Base-by-base conservation (phyloP, 768 basidiomycete genomes). In the Termitomyces bulborhizus region DNA sequence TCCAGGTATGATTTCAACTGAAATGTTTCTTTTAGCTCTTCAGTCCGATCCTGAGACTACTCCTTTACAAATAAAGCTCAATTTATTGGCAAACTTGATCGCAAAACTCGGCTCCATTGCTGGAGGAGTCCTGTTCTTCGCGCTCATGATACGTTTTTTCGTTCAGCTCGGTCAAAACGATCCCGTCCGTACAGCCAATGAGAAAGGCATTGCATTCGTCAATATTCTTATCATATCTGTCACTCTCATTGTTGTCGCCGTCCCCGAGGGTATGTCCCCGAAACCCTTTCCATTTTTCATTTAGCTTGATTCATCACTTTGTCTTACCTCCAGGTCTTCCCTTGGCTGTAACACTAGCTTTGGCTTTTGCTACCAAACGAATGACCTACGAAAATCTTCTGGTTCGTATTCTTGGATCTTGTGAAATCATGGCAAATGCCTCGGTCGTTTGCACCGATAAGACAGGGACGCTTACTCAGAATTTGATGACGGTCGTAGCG, bases 381-480 rank as follows among this genome's bases (percentile, higher is more conserved):
- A 98, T 98, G 97, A 91, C 95, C 8, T 81, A 86, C 65, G 90
- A 94, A 70, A 97, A 97, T 51, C 77, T 98, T 0, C 83, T 99
- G 42, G 97, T 98, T 31, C 93, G 96, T 53, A 91, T 98, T 4
- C 83, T 99, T 34, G 91, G 91, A 6, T 94, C 94, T 12, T 98
- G 96, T 70, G 97, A 99, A 73, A 98, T 93, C 0, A 98, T 98
- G 96, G 96, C 91, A 21, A 98, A 98, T 63, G 91, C 96, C 4
- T 95, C 90, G 21, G 94, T 98, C 56, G 83, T 98, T 3, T 94
- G 93, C 71, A 95, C 93, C 13, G 93, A 95, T 77, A 95, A 96
- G 74, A 96, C 94, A 1, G 96, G 96, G 37, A 98, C 96, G 8
- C 85, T 99, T 24, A 99, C 97, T 0, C 88, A 92, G 66, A 98